Evolutionary conservation across 352 stramenopile species (phyloP).

Genomic region (Thalassiosira exigua): DNA sequence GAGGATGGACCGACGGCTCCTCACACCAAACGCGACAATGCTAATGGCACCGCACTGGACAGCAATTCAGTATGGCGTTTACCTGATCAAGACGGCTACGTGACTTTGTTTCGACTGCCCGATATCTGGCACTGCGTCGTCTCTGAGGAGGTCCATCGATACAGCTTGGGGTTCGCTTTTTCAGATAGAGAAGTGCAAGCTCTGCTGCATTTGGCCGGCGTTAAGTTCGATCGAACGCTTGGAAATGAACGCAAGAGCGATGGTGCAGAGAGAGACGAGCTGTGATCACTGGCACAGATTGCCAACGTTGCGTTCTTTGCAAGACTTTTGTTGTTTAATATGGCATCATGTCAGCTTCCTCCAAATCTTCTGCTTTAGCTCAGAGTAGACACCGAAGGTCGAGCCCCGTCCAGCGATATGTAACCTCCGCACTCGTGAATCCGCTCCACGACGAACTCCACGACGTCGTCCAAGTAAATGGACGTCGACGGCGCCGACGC

Average conservation of each 20-base stretch:
- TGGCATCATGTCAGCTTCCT: no score
- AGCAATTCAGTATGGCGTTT: constrained; percentile 52
- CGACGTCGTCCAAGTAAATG: constrained; percentile 64
- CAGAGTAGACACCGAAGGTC: constrained; percentile 48
- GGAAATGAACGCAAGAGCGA: neutral
- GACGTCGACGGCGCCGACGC: constrained; percentile 52
- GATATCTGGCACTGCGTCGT: constrained; percentile 62
- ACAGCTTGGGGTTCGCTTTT: constrained; percentile 66
- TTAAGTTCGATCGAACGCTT: constrained; percentile 46
- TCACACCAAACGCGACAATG: constrained; percentile 1
- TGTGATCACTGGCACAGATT: no score
- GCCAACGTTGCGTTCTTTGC: no score
- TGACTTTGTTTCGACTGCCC: constrained; percentile 55
- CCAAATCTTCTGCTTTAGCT: constrained; percentile 16
- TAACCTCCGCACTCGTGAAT: constrained; percentile 61
- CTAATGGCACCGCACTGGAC: constrained; percentile 14
- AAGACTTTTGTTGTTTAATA: no score
- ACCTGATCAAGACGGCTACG: constrained; percentile 56
- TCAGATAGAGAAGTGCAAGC: constrained; percentile 56
- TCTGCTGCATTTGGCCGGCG: constrained; percentile 43
- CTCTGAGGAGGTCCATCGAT: constrained; percentile 62
- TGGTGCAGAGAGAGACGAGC: constrained; percentile 27
- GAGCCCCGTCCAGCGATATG: constrained; percentile 53
- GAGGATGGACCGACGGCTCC: constrained; percentile 17
- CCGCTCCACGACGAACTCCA: constrained; percentile 58